Evolutionary conservation across 805 yeast species (phyloP).

Genomic region (Metschnikowia gelsemii): DNA sequence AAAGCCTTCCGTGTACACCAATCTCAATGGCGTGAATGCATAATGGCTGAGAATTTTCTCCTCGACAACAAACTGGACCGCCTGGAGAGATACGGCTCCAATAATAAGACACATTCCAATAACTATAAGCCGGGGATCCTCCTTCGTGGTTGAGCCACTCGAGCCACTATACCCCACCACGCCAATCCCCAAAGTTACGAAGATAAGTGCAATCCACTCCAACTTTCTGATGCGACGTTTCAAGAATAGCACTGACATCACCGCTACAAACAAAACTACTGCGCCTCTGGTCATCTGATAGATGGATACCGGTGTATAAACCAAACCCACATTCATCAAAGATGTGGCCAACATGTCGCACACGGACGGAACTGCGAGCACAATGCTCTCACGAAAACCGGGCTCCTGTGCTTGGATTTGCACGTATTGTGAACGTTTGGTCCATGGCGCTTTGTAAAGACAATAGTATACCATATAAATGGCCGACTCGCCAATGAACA

Average conservation of each 20-base stretch:
- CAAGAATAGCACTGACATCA: conserved; percentile 63
- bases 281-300: conserved; percentile 88
- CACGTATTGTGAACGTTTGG: conserved; percentile 14
- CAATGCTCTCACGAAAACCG: conserved; percentile 11
- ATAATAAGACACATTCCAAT: conserved; percentile 61
- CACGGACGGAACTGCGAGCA: conserved; percentile 57
- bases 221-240: conserved; percentile 51
- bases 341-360: conserved; percentile 78
- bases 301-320: conserved; percentile 73
- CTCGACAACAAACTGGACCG: conserved; percentile 75
- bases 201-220: conserved; percentile 66
- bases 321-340: conserved; percentile 68
- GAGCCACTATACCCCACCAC: conserved; percentile 74
- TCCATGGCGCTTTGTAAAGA: conserved; percentile 23
- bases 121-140: conserved; percentile 31
- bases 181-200: conserved; percentile 68
- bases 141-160: conserved; percentile 21
- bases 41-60: conserved; percentile 60
- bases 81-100: conserved; percentile 65
- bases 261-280: conserved; percentile 71
- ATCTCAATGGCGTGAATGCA: conserved; percentile 56
- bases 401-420: conserved; percentile 10
- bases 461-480: conserved; percentile 45
- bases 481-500: conserved; percentile 71
- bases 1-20: conserved; percentile 75